These are phyloP conservation scores for Phytophthora fragariaefolia DNA, from an alignment of 352 stramenopile species.

Conservation along the genomic window DNA sequence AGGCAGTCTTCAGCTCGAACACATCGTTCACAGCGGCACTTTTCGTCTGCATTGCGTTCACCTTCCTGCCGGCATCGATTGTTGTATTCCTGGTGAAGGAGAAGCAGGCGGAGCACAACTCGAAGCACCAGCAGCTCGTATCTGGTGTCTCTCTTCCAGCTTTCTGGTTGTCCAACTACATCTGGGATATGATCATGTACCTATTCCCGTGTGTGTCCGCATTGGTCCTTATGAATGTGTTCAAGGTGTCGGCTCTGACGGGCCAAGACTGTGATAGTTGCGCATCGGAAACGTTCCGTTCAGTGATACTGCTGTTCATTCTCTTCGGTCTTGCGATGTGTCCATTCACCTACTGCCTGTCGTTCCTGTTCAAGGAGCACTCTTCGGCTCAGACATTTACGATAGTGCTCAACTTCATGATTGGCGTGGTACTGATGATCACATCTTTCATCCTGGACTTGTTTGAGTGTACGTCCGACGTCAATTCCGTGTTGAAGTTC, in stretches of 20 bases:
- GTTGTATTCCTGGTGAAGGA: slow-evolving; percentile 96
- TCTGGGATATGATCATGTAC: slow-evolving; percentile 95
- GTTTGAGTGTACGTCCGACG: slow-evolving; percentile 42
- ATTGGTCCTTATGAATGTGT: slow-evolving; percentile 48
- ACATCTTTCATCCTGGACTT: slow-evolving; percentile 54
- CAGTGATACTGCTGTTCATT: slow-evolving; percentile 60
- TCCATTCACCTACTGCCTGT: slow-evolving; percentile 65
- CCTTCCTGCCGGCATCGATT: slow-evolving; percentile 89
- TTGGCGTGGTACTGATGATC: slow-evolving; percentile 63
- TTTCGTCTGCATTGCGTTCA: slow-evolving; percentile 90
- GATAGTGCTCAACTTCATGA: slow-evolving; percentile 68
- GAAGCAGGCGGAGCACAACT: slow-evolving; percentile 84
- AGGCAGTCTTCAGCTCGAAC: slow-evolving; percentile 42
- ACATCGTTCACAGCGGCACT: slow-evolving; percentile 65
- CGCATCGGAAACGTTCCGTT: slow-evolving; percentile 40
- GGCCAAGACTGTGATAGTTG: slow-evolving; percentile 54
- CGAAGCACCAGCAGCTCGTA: slow-evolving; percentile 96
- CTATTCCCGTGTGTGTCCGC: slow-evolving; percentile 52
- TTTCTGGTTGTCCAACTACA: slow-evolving; percentile 97
- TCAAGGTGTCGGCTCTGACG: slow-evolving; percentile 49
- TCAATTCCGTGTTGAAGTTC: slow-evolving; percentile 63
- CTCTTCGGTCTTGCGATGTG: slow-evolving; percentile 58
- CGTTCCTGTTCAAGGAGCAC: slow-evolving; percentile 64
- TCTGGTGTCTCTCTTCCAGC: slow-evolving; percentile 90
- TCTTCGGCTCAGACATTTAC: slow-evolving; percentile 62